Evolutionary conservation across 306 rosid genomes (phyloP), one percentile per base, ranked within the genome.

Genomic region (Prunus mume): DNA sequence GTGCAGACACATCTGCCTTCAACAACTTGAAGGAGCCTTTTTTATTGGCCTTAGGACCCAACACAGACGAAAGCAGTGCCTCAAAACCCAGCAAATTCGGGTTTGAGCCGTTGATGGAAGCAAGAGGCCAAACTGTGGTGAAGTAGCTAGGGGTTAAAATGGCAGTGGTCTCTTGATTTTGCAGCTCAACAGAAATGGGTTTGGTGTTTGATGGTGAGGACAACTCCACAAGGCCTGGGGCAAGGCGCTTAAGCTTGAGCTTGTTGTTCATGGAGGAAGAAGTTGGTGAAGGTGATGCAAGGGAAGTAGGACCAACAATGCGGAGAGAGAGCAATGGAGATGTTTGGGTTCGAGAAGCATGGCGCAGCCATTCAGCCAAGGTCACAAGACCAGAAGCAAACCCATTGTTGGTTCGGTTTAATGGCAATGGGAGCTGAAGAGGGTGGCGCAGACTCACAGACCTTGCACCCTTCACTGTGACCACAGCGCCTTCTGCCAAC

Each of bases 401-500:
- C 15, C 93, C 93, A 43, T 75, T 85, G 56, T 81, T 71, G 0
- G 92, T 76, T 46, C 45, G 78, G 76, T 95, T 95, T 4, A 95
- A 82, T 1, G 99, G 97, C 20, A 92, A 86, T 2, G 97, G 96
- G 6, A 95, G 85, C 71, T 90, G 87, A 65, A 95, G 96, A 2
- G 99, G 90, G 62, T 92, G 96, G 20, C 96, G 90, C 47, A 92
- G 90, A 83, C 97, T 90, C 76, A 95, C 93, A 19, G 99, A 92
- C 81, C 97, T 85, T 3, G 97, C 97, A 78, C 99, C 98, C 78
- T 86, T 95, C 62, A 95, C 91, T 1, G 93, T 95, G 30, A 95
- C 97, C 78, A 91, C 96, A 1, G 99, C 99, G n/a, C 99, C 97
- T 69, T 95, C 97, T 11, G 99, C 97, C 80, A 95, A 75, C 27